Base-by-base conservation (phyloP, 805 yeast genomes). In the Ogataea parapolymorpha region DNA sequence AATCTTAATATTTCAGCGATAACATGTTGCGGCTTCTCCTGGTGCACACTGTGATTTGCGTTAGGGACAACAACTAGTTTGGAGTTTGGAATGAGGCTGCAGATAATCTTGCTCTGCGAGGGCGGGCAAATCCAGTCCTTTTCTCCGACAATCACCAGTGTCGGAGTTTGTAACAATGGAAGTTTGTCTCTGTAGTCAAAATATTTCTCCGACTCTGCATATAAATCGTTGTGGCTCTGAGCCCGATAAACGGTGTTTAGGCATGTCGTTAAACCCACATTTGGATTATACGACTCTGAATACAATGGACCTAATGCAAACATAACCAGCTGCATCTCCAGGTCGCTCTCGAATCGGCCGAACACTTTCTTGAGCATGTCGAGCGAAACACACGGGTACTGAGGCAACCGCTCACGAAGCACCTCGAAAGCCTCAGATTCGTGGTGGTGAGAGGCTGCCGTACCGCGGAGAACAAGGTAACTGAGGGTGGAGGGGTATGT, bases 41-140 rank as follows among this genome's bases (percentile, higher is more conserved):
- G 13, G 37, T 54, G 58, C 12, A 51, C 58, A 4, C 51, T 42
- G 32, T 54, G 58, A 26, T 54, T 54, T 14, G 58, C 55, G 12
- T 43, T 37, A 2, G 48, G 47, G 7, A 50, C 34, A 4, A 43
- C 46, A 4, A 45, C 15, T 25, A 54, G 30, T 16, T 40, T 29
- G n/a, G 54, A 46, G 24, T 42, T 44, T 12, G 47, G 42, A 8
- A 54, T 35, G n/a, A 54, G 33, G 3, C 20, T 13, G 26, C 36
- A 41, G 7, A 54, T 43, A n/a, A 34, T 26, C 17, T 44, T 17
- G 13, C 55, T 50, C 35, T 52, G 54, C 26, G 38, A 16, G 10
- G 39, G 44, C 29, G 58, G 58, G 36, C 58, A 54, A 14, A 54
- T 54, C 56, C 58, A 54, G 28, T 54, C 58, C 26, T 49, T 43